Base-by-base conservation (phyloP, 495 filamentous ascomycete genomes). In the Hyaloscypha finlandica region DNA sequence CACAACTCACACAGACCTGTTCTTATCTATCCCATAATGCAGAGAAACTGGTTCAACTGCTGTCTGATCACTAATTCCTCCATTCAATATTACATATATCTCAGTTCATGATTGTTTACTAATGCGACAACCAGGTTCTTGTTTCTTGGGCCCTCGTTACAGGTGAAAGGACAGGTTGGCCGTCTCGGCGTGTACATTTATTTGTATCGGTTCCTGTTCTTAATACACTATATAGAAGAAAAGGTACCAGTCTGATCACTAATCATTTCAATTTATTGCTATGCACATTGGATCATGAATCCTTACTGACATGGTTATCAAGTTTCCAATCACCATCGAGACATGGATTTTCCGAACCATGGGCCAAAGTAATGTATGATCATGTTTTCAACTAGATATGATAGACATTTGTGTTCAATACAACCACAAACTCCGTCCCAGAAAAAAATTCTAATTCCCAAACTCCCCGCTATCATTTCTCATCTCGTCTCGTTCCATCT, bases 1-100 rank as follows among this genome's bases (percentile, higher is more conserved):
- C 79, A 78, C 85, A 29, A 83, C 83, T 83, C 85, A 85, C 88
- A 90, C 87, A 92, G 89, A 92, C 89, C 89, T 92, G 89, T 88
- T 89, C 89, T 83, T 86, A 92, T 88, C 70, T 57, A 45, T 69
- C 73, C n/a, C n/a, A n/a, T n/a, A n/a, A 83, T 90, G 85, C 87
- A 81, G 83, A 84, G 75, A 74, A 75, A 79, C 84, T 86, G 82
- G 84, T 87, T 85, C 89, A 91, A 91, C 88, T 89, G 88, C 88
- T 91, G 85, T 90, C 89, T 92, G 88, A 91, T 78, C 78, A 68
- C 73, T 65, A 48, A 55, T 63, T 42, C 30, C 14, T 55, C n/a
- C n/a, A n/a, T n/a, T n/a, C n/a, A n/a, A n/a, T n/a, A n/a, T n/a
- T n/a, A n/a, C n/a, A n/a, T n/a, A n/a, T n/a, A n/a, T n/a, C n/a